Percentiles rank a stretch among this genome's conserved stretches.
Evolutionary conservation across 768 basidiomycete species (phyloP).

Genomic region (Tylopilus cervinicoccineus): DNA sequence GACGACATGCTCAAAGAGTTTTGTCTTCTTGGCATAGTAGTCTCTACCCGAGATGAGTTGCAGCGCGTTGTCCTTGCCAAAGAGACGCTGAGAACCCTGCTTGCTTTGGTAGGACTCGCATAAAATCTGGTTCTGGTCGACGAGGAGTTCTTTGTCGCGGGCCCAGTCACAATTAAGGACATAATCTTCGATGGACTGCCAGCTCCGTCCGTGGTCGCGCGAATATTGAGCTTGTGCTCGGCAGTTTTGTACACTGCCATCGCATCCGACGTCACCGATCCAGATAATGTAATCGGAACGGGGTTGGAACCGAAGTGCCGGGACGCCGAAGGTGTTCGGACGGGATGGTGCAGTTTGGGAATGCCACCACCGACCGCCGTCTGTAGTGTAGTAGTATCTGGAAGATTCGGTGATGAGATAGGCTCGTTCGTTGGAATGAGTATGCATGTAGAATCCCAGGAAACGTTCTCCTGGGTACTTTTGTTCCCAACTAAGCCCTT

Average conservation of each 20-base stretch:
- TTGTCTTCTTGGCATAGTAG: conserved; percentile 68
- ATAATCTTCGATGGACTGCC: conserved; percentile 78
- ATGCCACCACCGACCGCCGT: conserved; percentile 75
- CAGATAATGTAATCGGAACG: conserved; percentile 83
- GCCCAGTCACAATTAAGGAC: conserved; percentile 93
- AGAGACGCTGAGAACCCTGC: conserved; percentile 67
- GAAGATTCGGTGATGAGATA: conserved; percentile 77
- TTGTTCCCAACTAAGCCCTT: conserved; percentile 88
- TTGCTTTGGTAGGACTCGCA: conserved; percentile 89
- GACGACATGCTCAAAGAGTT: conserved; percentile 82
- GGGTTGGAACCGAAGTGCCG: conserved; percentile 86
- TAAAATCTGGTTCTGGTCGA: conserved; percentile 85
- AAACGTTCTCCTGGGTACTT: conserved; percentile 59
- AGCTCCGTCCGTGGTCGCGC: conserved; percentile 69
- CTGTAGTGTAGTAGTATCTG: conserved; percentile 76
- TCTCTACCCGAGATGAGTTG: conserved; percentile 74
- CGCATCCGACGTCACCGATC: conserved; percentile 75
- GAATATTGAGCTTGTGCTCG: conserved; percentile 74
- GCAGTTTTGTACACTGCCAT: conserved; percentile 48
- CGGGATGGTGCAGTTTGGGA: conserved; percentile 51
- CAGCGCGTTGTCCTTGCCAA: conserved; percentile 57
- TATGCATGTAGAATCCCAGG: conserved; percentile 85
- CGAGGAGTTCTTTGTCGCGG: conserved; percentile 66
- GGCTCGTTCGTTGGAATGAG: conserved; percentile 73
- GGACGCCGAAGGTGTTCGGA: conserved; percentile 76